Percentiles rank a stretch among this genome's conserved stretches.
Evolutionary conservation across 306 rosid genomes (phyloP).

Genomic region (Rosa rugosa): DNA sequence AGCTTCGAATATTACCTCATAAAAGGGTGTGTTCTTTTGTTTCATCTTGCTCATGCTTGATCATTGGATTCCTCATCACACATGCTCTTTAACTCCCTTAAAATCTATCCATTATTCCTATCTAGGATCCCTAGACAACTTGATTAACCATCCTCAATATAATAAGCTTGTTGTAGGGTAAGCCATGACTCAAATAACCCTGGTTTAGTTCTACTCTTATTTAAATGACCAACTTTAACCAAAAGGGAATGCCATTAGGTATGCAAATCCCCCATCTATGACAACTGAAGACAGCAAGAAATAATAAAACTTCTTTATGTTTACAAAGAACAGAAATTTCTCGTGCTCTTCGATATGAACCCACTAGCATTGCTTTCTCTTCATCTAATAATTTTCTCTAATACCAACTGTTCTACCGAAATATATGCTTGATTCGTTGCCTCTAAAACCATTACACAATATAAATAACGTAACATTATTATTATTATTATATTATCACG

Average conservation of each 20-base stretch:
- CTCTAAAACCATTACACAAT: not conserved
- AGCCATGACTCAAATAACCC: slow-evolving; percentile 10
- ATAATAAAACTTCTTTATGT: slow-evolving; percentile 14
- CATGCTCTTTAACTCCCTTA: slow-evolving; percentile 31
- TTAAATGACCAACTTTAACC: not conserved
- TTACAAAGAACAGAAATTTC: not conserved
- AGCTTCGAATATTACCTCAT: slow-evolving; percentile 33
- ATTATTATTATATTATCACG: no score
- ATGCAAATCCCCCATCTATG: not conserved
- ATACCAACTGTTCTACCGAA: not conserved
- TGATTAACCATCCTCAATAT: slow-evolving; percentile 5
- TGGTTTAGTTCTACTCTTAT: not conserved
- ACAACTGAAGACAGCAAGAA: slow-evolving; percentile 28
- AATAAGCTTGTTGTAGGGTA: slow-evolving; percentile 3
- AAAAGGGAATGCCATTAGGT: slow-evolving; percentile 8
- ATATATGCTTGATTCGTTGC: not conserved
- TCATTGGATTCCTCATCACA: slow-evolving; percentile 64
- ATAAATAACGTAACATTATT: no score
- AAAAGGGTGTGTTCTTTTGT: slow-evolving; percentile 42
- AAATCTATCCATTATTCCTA: slow-evolving; percentile 28
- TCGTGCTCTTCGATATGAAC: slow-evolving; percentile 34
- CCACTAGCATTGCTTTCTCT: slow-evolving; percentile 24
- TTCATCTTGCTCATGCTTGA: slow-evolving; percentile 42
- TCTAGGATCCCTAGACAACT: slow-evolving; percentile 55
- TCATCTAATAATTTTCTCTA: not conserved